phyloP scores from a whole-genome alignment of 1,284 basidiomycete species.

The Rhodotorula sp. region DNA sequence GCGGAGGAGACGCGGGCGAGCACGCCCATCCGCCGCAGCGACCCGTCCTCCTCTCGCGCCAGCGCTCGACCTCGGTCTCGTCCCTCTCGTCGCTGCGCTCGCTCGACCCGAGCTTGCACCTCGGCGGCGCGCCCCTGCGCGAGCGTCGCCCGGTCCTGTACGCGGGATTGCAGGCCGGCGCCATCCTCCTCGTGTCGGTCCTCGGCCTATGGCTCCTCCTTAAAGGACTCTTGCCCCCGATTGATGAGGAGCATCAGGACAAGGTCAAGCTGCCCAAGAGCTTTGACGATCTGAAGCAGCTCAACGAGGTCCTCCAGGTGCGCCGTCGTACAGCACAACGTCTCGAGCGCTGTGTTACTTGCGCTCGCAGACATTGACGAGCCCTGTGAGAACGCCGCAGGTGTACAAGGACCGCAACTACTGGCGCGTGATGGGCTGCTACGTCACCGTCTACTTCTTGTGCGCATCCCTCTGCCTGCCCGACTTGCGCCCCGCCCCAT shows the following conservation, averaged over 20 bases:
- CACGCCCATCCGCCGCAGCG: background rate
- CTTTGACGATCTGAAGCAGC: slow-evolving; percentile 51
- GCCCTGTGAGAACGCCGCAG: slow-evolving; percentile 16
- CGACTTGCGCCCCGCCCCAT: slow-evolving; percentile 37
- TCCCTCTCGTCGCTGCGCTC: slow-evolving; percentile 28
- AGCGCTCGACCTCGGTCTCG: slow-evolving; percentile 23
- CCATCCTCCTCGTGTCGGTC: slow-evolving; percentile 62
- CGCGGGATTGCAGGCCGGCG: slow-evolving; percentile 77
- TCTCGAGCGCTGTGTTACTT: too few species aligned
- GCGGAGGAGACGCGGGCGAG: background rate
- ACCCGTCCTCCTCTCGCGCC: background rate
- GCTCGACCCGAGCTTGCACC: slow-evolving; percentile 26
- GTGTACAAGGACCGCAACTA: slow-evolving; percentile 52
- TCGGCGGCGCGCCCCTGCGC: slow-evolving; percentile 25
- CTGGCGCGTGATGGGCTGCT: slow-evolving; percentile 50
- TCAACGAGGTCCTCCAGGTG: slow-evolving; percentile 49
- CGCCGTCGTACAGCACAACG: background rate
- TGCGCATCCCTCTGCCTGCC: slow-evolving; percentile 51
- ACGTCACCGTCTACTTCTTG: slow-evolving; percentile 78
- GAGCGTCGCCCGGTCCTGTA: slow-evolving; percentile 62
- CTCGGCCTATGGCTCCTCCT: slow-evolving; percentile 37
- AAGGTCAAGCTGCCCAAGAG: slow-evolving; percentile 50
- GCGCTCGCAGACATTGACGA: background rate
- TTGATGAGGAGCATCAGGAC: slow-evolving; percentile 42
- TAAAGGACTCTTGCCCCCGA: slow-evolving; percentile 41